Base-by-base conservation (phyloP, 306 rosid genomes). In the Trichosanthes truncata region DNA sequence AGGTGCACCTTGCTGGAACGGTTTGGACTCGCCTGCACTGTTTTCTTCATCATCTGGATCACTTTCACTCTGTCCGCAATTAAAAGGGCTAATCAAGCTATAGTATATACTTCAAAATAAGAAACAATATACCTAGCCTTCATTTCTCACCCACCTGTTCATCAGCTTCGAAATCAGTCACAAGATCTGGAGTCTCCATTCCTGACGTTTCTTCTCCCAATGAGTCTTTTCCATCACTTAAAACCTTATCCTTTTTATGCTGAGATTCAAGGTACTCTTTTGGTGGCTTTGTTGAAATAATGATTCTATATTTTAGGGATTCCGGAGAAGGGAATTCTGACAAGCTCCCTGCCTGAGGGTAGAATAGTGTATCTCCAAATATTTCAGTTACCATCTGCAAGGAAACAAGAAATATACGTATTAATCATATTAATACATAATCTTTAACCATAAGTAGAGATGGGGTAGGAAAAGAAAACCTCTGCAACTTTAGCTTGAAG, bases 401-500 rank as follows among this genome's bases (percentile, higher is more conserved):
- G 68, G 74, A 57, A 78, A 40, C 63, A 33, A 66, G 86, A 77
- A 48, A 31, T 62, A 77, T 48, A 59, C 74, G 18, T 66, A 66
- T 4, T 40, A 49, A 26, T 48, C 79, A 23, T 63, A 63, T 9
- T 53, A 29, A 26, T 63, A 3, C 53, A 46, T 14, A 60, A 36
- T 56, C 20, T 33, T 36, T 57, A 84, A 69, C 10, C 49, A 36
- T 12, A 49, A 48, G 13, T 35, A 56, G 40, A 29, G 51, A 40
- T 18, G 23, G 62, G 68, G 35, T 35, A 74, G 26, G 43, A 45
- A 60, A 41, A 51, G 55, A 15, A 59, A 75, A 90, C 97, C 92
- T 88, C 96, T 17, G 97, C 97, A 84, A 87, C 97, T 89, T 85
- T 92, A 81, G 93, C 95, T 85, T 93, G 95, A 81, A 92, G 97